A percentile compares a stretch with the other conserved stretches of the same genome.
Conservation (phyloP, 2,329 filamentous ascomycete species). For the Raffaelea albimanens region DNA sequence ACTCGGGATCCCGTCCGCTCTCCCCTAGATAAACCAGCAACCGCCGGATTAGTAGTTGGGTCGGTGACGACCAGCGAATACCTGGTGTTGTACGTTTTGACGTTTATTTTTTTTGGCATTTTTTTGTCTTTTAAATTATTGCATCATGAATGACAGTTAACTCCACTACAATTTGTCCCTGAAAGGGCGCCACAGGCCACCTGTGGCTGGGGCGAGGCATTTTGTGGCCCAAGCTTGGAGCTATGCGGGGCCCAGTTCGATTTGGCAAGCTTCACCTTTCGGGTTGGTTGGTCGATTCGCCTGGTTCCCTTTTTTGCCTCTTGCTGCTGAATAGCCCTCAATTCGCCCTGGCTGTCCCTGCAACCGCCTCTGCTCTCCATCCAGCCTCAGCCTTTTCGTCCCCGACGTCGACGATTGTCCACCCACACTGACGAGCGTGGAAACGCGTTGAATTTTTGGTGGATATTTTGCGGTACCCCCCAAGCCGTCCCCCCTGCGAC, state of each 20-base stretch:
- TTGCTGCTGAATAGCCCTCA: too few relatives aligned
- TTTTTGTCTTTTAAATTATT: background rate
- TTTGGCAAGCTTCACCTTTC: too few relatives aligned
- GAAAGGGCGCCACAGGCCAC: background rate
- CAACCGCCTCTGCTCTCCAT: too few relatives aligned
- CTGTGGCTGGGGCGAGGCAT: conserved; percentile 11
- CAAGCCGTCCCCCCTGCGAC: too few relatives aligned
- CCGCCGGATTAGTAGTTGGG: conserved; percentile 4
- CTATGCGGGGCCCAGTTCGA: conserved; percentile 3
- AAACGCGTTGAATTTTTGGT: background rate
- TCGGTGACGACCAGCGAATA: conserved; percentile 6
- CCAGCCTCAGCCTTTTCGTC: too few relatives aligned
- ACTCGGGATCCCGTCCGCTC: conserved; percentile 6
- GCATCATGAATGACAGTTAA: background rate
- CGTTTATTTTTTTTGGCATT: background rate
- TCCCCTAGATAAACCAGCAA: conserved; percentile 5
- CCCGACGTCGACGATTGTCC: background rate
- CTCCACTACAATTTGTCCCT: too few relatives aligned
- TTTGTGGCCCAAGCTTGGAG: conserved; percentile 14
- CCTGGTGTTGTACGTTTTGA: conserved; percentile 3
- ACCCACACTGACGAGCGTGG: conserved; percentile 4
- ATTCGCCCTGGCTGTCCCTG: too few relatives aligned
- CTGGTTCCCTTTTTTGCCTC: too few relatives aligned
- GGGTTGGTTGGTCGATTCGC: too few relatives aligned
- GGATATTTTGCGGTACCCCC: background rate